phyloP scores from a whole-genome alignment of 257 asterid species.

The Coffea eugenioides region DNA sequence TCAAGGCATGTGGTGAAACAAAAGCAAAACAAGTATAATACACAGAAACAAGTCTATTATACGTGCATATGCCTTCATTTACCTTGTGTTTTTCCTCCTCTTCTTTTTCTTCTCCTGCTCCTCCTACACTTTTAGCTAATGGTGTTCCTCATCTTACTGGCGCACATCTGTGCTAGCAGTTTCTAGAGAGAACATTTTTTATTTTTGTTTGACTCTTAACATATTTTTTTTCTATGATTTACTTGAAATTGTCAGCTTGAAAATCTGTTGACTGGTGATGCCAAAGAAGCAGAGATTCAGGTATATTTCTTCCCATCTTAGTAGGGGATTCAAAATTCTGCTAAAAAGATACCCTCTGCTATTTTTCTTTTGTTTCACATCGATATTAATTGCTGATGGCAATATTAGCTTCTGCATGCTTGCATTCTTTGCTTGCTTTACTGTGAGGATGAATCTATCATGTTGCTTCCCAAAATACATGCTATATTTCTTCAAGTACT shows the following conservation, averaged over 20 bases:
- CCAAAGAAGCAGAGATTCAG: constrained; percentile 78
- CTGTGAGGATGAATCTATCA: neutral
- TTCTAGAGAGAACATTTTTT: neutral
- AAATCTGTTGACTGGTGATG: constrained; percentile 56
- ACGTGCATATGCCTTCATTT: neutral
- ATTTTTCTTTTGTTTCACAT: neutral
- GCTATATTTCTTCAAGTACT: neutral
- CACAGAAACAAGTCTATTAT: neutral
- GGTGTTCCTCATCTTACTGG: neutral
- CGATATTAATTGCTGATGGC: neutral
- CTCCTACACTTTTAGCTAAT: neutral
- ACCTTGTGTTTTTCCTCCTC: neutral
- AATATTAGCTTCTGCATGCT: neutral
- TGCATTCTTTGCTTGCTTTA: neutral
- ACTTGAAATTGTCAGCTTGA: constrained; percentile 61
- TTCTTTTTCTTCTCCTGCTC: neutral
- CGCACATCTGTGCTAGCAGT: neutral
- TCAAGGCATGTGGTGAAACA: neutral
- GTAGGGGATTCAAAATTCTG: neutral
- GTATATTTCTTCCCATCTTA: constrained; percentile 28
- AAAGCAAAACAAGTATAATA: neutral
- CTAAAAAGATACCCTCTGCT: neutral
- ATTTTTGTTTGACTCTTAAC: neutral
- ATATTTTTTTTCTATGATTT: constrained; percentile 21
- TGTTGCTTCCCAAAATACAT: neutral